Base-by-base conservation (phyloP, 495 filamentous ascomycete species). In the Sordaria brevicollis region DNA sequence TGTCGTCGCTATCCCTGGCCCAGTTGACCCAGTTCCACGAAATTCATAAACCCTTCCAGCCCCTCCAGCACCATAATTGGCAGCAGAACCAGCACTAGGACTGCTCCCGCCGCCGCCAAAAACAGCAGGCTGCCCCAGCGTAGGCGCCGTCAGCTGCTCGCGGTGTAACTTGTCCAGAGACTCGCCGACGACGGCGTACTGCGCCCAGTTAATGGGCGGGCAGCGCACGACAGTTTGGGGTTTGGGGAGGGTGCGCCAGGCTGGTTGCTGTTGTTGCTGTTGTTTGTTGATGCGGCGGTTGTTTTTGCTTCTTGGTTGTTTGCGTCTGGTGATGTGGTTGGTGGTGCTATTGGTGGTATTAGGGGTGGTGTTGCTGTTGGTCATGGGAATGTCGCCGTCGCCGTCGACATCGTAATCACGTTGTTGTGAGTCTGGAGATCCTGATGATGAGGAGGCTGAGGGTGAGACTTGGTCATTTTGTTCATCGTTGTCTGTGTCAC, bases 191-290 rank as follows among this genome's bases (percentile, higher is more conserved):
- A 96, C 83, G 70, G 90, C 90, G 77, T 97, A 97, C 76, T 96
- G 92, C 6, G 87, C 87, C 93, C 93, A 97, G 81, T 96, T 96
- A 70, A 97, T 87, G 2, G 92, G 89, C 31, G 93, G 93, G 82
- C 88, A 91, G 37, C 93, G 89, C 9, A 95, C 87, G 3, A 97
- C 81, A 73, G 89, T 93, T 80, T 97, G 93, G n/a, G 91, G 87
- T 21, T 83, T 84, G 0, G 93, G 93, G 1, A 97, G 85, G 25
- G 79, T 82, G 19, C 74, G 66, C 79, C 75, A 84, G 25, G 74
- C 49, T 33, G 29, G 49, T 62, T 21, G 49, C 15, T 31, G 25
- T 62, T 62, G n/a, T 62, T 31, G 35, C 3, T 36, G 49, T 31
- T 62, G 11, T 31, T 66, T 35, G 21, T 29, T 72, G 69, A 31